Percentiles rank a stretch among this genome's conserved stretches.
phyloP scores from a whole-genome alignment of 2,329 filamentous ascomycete genomes.

The Neofusicoccum parvum region DNA sequence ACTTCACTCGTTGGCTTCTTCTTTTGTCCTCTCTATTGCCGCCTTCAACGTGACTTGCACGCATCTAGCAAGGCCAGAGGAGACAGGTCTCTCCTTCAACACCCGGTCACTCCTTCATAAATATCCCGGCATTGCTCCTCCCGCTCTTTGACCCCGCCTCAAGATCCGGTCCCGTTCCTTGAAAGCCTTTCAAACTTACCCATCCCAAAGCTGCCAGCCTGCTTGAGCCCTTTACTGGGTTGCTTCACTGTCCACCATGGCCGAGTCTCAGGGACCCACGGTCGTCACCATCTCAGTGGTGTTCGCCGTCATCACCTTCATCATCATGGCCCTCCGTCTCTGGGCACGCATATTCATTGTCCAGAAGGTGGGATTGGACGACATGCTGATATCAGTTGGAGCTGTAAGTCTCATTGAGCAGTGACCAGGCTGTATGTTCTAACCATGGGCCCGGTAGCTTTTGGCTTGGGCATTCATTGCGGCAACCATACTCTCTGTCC shows the following conservation, averaged over 20 bases:
- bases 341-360: slow-evolving; percentile 45
- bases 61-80: not conserved
- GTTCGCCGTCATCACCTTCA: slow-evolving; percentile 42
- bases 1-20: not conserved
- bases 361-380: slow-evolving; percentile 34
- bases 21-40: slow-evolving; percentile 11
- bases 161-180: not conserved
- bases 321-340: slow-evolving; percentile 42
- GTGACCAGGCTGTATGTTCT: slow-evolving; percentile 25
- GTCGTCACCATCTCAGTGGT: slow-evolving; percentile 39
- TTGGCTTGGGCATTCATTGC: slow-evolving; percentile 41
- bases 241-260: slow-evolving; percentile 10
- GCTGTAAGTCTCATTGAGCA: slow-evolving; percentile 26
- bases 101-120: not conserved
- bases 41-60: not conserved
- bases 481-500: slow-evolving; percentile 36
- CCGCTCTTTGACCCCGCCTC: not conserved
- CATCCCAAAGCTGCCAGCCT: not conserved
- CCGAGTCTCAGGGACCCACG: slow-evolving; percentile 14
- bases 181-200: not conserved
- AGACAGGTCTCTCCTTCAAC: slow-evolving; percentile 1
- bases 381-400: slow-evolving; percentile 31
- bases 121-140: slow-evolving; percentile 2
- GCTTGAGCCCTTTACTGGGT: slow-evolving; percentile 12
- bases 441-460: slow-evolving; percentile 24